Base-by-base conservation (phyloP, 2,329 filamentous ascomycete genomes). In the Fusarium begoniae region DNA sequence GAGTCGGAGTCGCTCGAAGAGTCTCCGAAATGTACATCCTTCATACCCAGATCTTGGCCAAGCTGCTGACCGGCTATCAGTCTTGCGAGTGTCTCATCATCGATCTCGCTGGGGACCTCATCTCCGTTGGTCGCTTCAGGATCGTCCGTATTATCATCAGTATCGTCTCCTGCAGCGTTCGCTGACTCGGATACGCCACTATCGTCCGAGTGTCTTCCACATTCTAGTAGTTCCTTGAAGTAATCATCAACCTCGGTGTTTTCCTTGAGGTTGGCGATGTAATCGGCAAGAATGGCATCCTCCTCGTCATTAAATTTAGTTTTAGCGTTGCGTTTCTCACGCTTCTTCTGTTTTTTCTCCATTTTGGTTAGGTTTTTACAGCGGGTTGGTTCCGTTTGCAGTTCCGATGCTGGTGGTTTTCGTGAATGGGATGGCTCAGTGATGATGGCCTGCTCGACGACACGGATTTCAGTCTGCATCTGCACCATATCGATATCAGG, bases 241-340 rank as follows among this genome's bases (percentile, higher is more conserved):
- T 74, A 74, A 26, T 74, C 72, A n/a, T 94, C 90, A 14, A 89
- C 86, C 75, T 84, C 82, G 32, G 84, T 84, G 54, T 86, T 85
- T 3, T 85, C 85, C 24, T 82, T 82, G 77, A 93, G 86, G 70
- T 94, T 94, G 48, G 89, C 87, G 77, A 94, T 91, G 75, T 95
- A 95, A 77, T 95, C 93, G 3, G 89, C 88, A 75, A 91, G 82
- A 47, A 90, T 84, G 2, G 86, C 88, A 44, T 91, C 89, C 24
- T 91, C 87, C 13, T 87, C 84, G 6, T 74, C 67, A 30, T 70
- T 66, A 14, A 48, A 41, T 53, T 40, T 45, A 6, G 44, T 37
- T 38, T 50, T 63, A 77, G 72, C 40, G 71, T 72, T 74, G 67
- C 73, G 71, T 51, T 44, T 73, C 20, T 54, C 79, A 18, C 40